phyloP scores from a whole-genome alignment of 768 basidiomycete genomes.

The Suillus cothurnatus region DNA sequence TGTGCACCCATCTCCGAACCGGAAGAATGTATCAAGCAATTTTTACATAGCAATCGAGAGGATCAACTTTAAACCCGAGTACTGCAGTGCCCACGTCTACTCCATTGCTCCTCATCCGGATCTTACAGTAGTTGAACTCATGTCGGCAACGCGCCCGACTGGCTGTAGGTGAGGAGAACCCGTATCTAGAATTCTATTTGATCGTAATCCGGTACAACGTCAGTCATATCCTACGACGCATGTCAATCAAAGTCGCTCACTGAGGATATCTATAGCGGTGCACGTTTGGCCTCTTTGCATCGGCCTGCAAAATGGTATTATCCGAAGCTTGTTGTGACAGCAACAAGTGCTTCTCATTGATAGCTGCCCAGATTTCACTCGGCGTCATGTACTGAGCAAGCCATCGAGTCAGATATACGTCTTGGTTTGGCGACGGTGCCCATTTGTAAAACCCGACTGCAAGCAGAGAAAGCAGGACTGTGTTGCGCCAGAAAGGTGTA shows the following conservation, averaged over 20 bases:
- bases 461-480: constrained; percentile 50
- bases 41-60: neutral
- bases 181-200: constrained; percentile 54
- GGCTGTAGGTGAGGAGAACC: constrained; percentile 60
- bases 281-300: constrained; percentile 47
- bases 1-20: constrained; percentile 3
- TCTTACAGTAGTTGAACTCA: constrained; percentile 38
- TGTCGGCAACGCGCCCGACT: constrained; percentile 51
- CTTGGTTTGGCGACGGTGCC: constrained; percentile 61
- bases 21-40: neutral
- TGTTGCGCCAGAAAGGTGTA: constrained; percentile 69
- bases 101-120: constrained; percentile 12
- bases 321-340: constrained; percentile 44
- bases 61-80: neutral
- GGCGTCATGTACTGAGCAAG: constrained; percentile 60
- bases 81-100: neutral
- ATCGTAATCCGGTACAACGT: constrained; percentile 15
- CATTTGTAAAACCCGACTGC: constrained; percentile 65
- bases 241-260: constrained; percentile 43
- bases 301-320: constrained; percentile 42
- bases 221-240: neutral
- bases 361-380: constrained; percentile 51
- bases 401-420: constrained; percentile 67
- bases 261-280: constrained; percentile 74
- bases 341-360: constrained; percentile 59